These are phyloP conservation scores for Terfezia boudieri DNA, from an alignment of 495 filamentous ascomycete species.

Conservation along the genomic window DNA sequence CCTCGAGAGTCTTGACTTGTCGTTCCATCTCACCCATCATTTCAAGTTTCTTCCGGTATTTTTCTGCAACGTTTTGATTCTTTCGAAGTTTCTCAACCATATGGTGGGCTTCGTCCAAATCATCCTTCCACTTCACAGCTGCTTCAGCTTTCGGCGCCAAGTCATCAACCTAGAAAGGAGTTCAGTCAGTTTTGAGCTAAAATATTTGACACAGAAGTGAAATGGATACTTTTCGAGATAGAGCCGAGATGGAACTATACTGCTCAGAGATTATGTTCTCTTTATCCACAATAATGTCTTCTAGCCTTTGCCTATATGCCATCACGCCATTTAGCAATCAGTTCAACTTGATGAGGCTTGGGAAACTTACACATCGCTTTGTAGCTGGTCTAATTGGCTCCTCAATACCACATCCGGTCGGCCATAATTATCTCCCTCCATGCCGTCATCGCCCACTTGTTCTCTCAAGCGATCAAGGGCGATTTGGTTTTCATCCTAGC, in stretches of 20 bases:
- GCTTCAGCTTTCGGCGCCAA: constrained; percentile 13
- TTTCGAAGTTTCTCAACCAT: constrained; percentile 18
- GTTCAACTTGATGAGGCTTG: constrained; percentile 9
- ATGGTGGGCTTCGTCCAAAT: constrained; percentile 18
- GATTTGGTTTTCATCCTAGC: constrained; percentile 12
- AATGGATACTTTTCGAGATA: constrained; percentile 9
- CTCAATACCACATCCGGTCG: constrained; percentile 11
- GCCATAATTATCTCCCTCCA: constrained; percentile 9
- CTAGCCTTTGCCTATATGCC: constrained; percentile 10
- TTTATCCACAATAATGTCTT: constrained; percentile 18
- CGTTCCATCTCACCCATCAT: constrained; percentile 17
- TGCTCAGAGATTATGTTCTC: constrained; percentile 11
- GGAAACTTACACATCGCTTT: constrained; percentile 11
- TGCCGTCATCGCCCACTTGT: constrained; percentile 6
- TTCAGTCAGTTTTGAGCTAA: background rate
- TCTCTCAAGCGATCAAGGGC: constrained; percentile 11
- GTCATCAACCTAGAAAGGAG: constrained; percentile 10
- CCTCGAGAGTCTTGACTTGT: constrained; percentile 16
- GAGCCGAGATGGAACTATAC: constrained; percentile 10
- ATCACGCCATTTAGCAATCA: constrained; percentile 3
- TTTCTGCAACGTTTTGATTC: constrained; percentile 17
- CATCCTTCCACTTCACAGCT: constrained; percentile 18
- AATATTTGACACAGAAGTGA: background rate
- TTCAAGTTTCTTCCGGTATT: constrained; percentile 19
- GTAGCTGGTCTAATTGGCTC: constrained; percentile 12